Evolutionary conservation across 495 filamentous ascomycete genomes (phyloP).

Genomic region (Oidiodendron maius): DNA sequence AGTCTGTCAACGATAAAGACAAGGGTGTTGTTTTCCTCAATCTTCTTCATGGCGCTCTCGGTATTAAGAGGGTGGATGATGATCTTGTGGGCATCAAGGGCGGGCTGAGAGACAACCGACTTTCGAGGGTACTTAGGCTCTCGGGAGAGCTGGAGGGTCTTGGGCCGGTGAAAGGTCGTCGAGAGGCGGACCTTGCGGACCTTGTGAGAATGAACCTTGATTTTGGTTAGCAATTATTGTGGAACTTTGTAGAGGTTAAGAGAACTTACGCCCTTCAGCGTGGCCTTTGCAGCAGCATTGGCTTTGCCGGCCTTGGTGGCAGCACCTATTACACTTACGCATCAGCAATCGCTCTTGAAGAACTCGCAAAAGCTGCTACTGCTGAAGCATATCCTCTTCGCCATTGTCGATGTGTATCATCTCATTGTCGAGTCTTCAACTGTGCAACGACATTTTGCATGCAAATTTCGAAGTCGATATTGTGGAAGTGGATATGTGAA

Average conservation of each 20-base stretch:
- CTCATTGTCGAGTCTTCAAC: conserved; percentile 6
- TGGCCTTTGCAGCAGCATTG: conserved; percentile 86
- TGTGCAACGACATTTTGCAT: conserved; percentile 1
- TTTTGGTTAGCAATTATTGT: conserved; percentile 22
- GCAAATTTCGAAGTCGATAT: conserved; percentile 16
- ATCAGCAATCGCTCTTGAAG: conserved; percentile 48
- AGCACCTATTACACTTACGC: conserved; percentile 46
- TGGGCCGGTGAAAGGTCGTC: conserved; percentile 96
- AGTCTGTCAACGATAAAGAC: conserved; percentile 98
- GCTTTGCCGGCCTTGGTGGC: conserved; percentile 64
- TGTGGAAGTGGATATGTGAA: conserved; percentile 23
- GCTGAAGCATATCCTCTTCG: conserved; percentile 30
- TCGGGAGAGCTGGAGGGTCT: conserved; percentile 87
- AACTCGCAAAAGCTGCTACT: conserved; percentile 59
- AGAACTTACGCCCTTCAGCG: conserved; percentile 45
- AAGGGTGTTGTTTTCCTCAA: conserved; percentile 99
- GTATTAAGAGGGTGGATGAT: conserved; percentile 89
- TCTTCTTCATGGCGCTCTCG: conserved; percentile 99
- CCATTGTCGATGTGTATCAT: conserved; percentile 10
- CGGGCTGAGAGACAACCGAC: conserved; percentile 81
- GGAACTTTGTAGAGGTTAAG: neutral
- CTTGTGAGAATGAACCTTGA: conserved; percentile 72
- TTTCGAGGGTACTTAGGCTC: conserved; percentile 95
- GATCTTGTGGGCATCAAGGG: conserved; percentile 89
- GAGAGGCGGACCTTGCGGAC: conserved; percentile 83